phyloP scores from a whole-genome alignment of 2,329 filamentous ascomycete genomes.

The Colletotrichum nymphaeae region DNA sequence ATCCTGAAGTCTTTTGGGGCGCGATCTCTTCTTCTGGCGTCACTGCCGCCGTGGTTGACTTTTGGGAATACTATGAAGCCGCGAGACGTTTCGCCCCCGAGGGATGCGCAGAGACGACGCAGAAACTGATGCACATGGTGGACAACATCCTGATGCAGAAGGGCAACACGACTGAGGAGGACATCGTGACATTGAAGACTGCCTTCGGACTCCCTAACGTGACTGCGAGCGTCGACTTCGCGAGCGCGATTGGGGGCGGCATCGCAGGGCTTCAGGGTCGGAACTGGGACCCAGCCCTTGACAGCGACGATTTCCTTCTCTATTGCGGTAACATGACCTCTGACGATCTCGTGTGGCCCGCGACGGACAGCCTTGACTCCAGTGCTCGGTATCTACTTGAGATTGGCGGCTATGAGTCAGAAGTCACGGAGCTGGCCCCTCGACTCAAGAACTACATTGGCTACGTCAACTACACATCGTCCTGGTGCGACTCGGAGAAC shows the following conservation, averaged over 20 bases:
- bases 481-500: background rate
- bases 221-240: conserved; percentile 59
- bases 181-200: conserved; percentile 51
- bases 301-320: conserved; percentile 52
- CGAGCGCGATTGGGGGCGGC: conserved; percentile 52
- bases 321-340: conserved; percentile 63
- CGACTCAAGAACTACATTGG: conserved; percentile 66
- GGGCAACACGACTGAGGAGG: conserved; percentile 6
- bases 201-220: conserved; percentile 60
- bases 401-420: conserved; percentile 46
- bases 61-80: conserved; percentile 72
- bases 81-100: conserved; percentile 60
- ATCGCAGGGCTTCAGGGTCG: conserved; percentile 58
- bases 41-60: conserved; percentile 81
- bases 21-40: conserved; percentile 86
- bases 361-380: conserved; percentile 48
- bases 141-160: conserved; percentile 62
- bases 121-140: conserved; percentile 64
- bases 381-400: conserved; percentile 54
- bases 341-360: conserved; percentile 52
- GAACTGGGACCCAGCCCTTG: conserved; percentile 65
- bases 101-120: conserved; percentile 73
- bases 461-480: conserved; percentile 47
- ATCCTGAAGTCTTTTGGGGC: conserved; percentile 83
- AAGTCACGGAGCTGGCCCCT: conserved; percentile 48